These are phyloP conservation scores for Fibroporia radiculosa DNA, from an alignment of 768 basidiomycete species.

Conservation along the genomic window DNA sequence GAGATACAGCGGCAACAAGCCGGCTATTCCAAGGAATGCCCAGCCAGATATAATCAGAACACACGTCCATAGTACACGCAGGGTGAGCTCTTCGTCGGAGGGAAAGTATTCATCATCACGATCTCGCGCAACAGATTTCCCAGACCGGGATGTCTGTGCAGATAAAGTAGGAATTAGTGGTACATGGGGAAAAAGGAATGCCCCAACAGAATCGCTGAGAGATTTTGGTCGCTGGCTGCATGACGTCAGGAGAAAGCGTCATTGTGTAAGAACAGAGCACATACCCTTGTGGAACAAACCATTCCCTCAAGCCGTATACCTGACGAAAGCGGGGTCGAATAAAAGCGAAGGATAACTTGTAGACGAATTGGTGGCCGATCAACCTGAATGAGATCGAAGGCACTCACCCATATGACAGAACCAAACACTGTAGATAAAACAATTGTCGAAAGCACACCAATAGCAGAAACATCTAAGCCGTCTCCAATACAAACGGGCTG, in stretches of 20 bases:
- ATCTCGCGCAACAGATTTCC: conserved; percentile 33
- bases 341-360: conserved; percentile 57
- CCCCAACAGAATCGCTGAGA: conserved; percentile 48
- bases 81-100: conserved; percentile 66
- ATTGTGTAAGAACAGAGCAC: conserved; percentile 21
- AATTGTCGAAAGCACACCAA: conserved; percentile 52
- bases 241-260: conserved; percentile 10
- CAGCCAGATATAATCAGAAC: conserved; percentile 59
- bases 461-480: conserved; percentile 54
- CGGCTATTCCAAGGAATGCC: conserved; percentile 62
- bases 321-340: conserved; percentile 64
- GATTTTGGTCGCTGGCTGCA: conserved; percentile 57
- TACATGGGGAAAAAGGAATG: conserved; percentile 65
- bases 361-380: not conserved
- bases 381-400: not conserved
- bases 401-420: conserved; percentile 60
- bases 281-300: conserved; percentile 69
- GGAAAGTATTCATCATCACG: conserved; percentile 60
- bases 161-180: conserved; percentile 57
- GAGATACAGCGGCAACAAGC: conserved; percentile 66
- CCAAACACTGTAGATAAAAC: conserved; percentile 53
- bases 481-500: conserved; percentile 51
- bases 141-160: conserved; percentile 46
- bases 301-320: conserved; percentile 65
- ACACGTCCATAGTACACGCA: conserved; percentile 62